These are phyloP conservation scores for Cocos nucifera DNA, from an alignment of 176 grass and related monocot genomes.

Conservation along the genomic window DNA sequence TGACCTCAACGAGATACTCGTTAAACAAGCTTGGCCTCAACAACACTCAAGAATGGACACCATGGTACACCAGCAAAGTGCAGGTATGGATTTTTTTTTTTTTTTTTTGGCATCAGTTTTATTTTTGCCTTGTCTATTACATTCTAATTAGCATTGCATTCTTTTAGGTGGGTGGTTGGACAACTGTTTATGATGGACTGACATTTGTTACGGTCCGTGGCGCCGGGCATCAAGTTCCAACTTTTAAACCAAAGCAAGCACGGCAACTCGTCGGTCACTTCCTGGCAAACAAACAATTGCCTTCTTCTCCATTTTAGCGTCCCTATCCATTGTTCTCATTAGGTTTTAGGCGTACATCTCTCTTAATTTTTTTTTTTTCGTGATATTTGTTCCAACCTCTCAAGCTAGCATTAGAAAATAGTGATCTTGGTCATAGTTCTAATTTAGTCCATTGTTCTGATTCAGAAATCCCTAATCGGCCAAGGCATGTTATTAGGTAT, in stretches of 20 bases:
- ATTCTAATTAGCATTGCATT: too few relatives aligned
- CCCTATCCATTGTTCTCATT: too few relatives aligned
- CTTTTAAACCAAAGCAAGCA: conserved; percentile 8
- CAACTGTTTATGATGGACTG: conserved; percentile 7
- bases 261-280: conserved; percentile 6
- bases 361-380: too few relatives aligned
- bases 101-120: too few relatives aligned
- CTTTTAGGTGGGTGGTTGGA: conserved; percentile 1
- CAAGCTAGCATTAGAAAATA: too few relatives aligned
- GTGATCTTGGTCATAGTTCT: too few relatives aligned
- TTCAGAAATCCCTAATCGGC: too few relatives aligned
- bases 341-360: too few relatives aligned
- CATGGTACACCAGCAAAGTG: conserved; percentile 28
- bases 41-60: conserved; percentile 28
- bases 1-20: conserved; percentile 42
- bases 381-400: too few relatives aligned
- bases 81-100: conserved; percentile 12
- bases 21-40: conserved; percentile 40
- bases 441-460: too few relatives aligned
- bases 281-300: conserved; percentile 16
- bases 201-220: conserved; percentile 9
- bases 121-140: too few relatives aligned
- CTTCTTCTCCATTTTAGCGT: not conserved
- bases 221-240: conserved; percentile 18
- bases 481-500: too few relatives aligned